Percentiles rank a stretch among this genome's conserved stretches.
Evolutionary conservation across 768 basidiomycete genomes (phyloP).

Genomic region (Serpula lacrymans): DNA sequence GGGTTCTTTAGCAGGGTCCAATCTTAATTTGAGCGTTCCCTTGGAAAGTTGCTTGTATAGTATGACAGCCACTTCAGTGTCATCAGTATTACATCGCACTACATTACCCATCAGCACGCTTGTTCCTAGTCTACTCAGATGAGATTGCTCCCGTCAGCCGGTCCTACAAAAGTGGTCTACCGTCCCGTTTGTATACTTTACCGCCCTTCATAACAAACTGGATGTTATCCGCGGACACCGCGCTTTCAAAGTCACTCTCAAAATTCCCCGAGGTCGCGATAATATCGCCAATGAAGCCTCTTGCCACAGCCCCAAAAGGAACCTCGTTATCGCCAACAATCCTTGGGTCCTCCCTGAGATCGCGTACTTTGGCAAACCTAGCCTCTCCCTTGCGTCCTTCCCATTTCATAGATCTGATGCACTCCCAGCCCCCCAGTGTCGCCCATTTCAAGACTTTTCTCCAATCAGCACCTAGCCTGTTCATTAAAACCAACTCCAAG

Average conservation of each 20-base stretch:
- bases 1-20: no score
- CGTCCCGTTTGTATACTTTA: slow-evolving; percentile 40
- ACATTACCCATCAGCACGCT: no score
- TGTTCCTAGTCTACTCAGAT: no score
- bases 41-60: no score
- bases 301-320: slow-evolving; percentile 50
- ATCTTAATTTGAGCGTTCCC: no score
- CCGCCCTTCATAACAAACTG: slow-evolving; percentile 61
- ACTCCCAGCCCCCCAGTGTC: slow-evolving; percentile 58
- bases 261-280: slow-evolving; percentile 37
- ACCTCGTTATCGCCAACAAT: slow-evolving; percentile 46
- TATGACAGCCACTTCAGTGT: no score
- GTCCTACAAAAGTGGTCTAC: slow-evolving; percentile 17
- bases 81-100: no score
- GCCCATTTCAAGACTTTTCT: slow-evolving; percentile 52
- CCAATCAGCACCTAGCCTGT: slow-evolving; percentile 50
- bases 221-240: slow-evolving; percentile 44
- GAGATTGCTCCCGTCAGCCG: no score
- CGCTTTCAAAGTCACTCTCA: slow-evolving; percentile 37
- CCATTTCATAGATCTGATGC: slow-evolving; percentile 46
- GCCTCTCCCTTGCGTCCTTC: slow-evolving; percentile 30
- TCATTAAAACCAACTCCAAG: slow-evolving; percentile 61
- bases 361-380: slow-evolving; percentile 23
- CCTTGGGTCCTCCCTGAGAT: slow-evolving; percentile 21
- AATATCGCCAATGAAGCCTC: slow-evolving; percentile 55